Conservation (phyloP, 2,329 filamentous ascomycete genomes). For the Botrytis fragariae region DNA sequence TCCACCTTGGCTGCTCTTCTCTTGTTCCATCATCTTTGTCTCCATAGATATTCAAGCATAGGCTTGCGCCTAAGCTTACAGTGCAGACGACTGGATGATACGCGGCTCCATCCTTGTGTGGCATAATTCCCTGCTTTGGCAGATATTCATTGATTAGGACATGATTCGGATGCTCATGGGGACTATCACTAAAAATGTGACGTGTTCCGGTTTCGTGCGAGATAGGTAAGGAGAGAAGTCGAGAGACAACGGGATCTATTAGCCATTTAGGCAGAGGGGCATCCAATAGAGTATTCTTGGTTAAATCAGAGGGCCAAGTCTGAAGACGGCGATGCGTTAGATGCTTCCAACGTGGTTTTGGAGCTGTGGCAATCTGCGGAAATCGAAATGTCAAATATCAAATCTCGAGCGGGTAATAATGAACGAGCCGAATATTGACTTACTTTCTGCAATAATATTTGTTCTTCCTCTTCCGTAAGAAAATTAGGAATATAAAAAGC, state of each 20-base stretch:
- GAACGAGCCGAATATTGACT: constrained; percentile 21
- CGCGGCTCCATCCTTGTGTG: constrained; percentile 87
- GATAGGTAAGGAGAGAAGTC: constrained; percentile 51
- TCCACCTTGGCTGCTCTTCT: constrained; percentile 49
- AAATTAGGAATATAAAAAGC: constrained; percentile 89
- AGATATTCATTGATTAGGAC: constrained; percentile 91
- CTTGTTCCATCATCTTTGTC: constrained; percentile 61
- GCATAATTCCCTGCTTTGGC: constrained; percentile 90
- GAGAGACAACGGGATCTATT: constrained; percentile 63
- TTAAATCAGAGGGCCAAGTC: constrained; percentile 82
- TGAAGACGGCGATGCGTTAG: constrained; percentile 88
- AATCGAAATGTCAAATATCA: constrained; percentile 18
- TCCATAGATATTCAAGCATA: constrained; percentile 75
- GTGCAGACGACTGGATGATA: constrained; percentile 90
- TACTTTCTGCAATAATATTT: constrained; percentile 67
- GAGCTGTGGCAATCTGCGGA: constrained; percentile 55
- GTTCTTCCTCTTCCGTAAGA: constrained; percentile 73
- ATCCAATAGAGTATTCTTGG: constrained; percentile 73
- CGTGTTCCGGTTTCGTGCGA: constrained; percentile 33
- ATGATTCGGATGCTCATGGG: constrained; percentile 79
- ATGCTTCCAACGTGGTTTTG: constrained; percentile 78
- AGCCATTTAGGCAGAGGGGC: constrained; percentile 76
- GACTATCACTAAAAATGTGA: constrained; percentile 60
- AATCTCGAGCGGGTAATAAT: background rate
- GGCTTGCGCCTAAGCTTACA: constrained; percentile 73